phyloP scores from a whole-genome alignment of 2,329 filamentous ascomycete species.

The Juglanconis juglandina region DNA sequence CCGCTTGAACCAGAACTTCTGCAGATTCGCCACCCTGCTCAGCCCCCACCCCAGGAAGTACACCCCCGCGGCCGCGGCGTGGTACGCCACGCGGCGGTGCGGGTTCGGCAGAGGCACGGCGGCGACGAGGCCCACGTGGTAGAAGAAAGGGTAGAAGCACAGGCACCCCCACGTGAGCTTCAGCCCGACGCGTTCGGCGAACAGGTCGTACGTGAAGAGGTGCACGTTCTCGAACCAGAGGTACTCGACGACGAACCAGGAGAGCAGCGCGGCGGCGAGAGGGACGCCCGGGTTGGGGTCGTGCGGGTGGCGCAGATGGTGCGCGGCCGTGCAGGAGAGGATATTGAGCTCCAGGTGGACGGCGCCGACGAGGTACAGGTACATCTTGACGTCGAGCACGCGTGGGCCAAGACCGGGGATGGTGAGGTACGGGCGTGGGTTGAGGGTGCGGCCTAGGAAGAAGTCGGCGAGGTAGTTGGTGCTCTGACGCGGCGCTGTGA shows the following conservation, averaged over 20 bases:
- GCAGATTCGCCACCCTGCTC: constrained; percentile 10
- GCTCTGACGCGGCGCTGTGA: not conserved
- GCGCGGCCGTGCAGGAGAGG: constrained; percentile 8
- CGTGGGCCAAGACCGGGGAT: not conserved
- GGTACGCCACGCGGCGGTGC: not conserved
- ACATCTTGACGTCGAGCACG: constrained; percentile 14
- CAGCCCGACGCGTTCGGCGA: constrained; percentile 12
- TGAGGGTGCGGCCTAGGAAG: constrained; percentile 10
- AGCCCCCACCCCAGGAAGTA: constrained; percentile 10
- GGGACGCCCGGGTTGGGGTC: constrained; percentile 6
- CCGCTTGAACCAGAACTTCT: constrained; percentile 14
- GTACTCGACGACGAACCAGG: constrained; percentile 15
- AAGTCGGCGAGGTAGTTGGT: not conserved
- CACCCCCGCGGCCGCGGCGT: not conserved
- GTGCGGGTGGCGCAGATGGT: not conserved
- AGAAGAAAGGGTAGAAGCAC: constrained; percentile 16
- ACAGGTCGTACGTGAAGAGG: constrained; percentile 16
- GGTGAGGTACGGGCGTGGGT: not conserved
- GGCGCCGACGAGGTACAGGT: constrained; percentile 11
- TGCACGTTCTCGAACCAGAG: constrained; percentile 15
- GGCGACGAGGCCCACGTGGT: not conserved
- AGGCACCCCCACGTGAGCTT: constrained; percentile 14
- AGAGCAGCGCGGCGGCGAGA: constrained; percentile 9
- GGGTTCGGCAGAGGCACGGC: constrained; percentile 4
- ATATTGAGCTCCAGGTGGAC: constrained; percentile 17